Percentiles rank a stretch among this genome's conserved stretches.
phyloP scores from a whole-genome alignment of 2,329 filamentous ascomycete species.

The Epichloe brachyelytri region DNA sequence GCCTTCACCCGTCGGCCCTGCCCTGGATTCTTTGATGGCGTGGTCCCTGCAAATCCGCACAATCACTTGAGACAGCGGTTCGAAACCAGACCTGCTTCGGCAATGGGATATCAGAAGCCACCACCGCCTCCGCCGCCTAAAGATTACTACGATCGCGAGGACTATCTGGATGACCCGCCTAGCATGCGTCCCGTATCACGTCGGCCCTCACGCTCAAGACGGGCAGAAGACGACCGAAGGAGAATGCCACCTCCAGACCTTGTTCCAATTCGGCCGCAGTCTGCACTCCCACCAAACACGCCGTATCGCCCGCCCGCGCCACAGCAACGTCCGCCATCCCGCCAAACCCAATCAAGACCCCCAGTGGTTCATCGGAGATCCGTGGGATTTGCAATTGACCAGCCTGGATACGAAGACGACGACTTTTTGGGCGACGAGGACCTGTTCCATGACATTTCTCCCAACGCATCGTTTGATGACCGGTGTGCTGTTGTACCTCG shows the following conservation, averaged over 20 bases:
- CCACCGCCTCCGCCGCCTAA: background rate
- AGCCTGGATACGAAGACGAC: constrained; percentile 24
- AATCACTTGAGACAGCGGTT: constrained; percentile 22
- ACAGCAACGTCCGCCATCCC: constrained; percentile 11
- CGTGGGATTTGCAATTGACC: constrained; percentile 19
- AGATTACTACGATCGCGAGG: constrained; percentile 23
- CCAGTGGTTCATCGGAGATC: constrained; percentile 16
- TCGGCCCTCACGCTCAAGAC: constrained; percentile 30
- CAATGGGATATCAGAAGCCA: constrained; percentile 24
- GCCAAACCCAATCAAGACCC: constrained; percentile 18
- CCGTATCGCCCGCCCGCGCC: constrained; percentile 18
- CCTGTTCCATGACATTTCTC: constrained; percentile 27
- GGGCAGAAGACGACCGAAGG: constrained; percentile 30
- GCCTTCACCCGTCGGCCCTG: constrained; percentile 16
- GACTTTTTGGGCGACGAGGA: constrained; percentile 21
- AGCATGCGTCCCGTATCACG: constrained; percentile 20
- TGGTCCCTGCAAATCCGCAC: constrained; percentile 10
- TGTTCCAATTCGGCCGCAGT: constrained; percentile 22
- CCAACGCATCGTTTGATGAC: constrained; percentile 20
- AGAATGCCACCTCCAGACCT: constrained; percentile 36
- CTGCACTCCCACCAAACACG: constrained; percentile 16
- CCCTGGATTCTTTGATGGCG: constrained; percentile 18
- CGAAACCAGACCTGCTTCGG: constrained; percentile 23
- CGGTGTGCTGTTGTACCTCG: constrained; percentile 20
- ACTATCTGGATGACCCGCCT: constrained; percentile 28